phyloP scores from a whole-genome alignment of 1,139 yeast genomes.

The Saccharomyces hybrid region DNA sequence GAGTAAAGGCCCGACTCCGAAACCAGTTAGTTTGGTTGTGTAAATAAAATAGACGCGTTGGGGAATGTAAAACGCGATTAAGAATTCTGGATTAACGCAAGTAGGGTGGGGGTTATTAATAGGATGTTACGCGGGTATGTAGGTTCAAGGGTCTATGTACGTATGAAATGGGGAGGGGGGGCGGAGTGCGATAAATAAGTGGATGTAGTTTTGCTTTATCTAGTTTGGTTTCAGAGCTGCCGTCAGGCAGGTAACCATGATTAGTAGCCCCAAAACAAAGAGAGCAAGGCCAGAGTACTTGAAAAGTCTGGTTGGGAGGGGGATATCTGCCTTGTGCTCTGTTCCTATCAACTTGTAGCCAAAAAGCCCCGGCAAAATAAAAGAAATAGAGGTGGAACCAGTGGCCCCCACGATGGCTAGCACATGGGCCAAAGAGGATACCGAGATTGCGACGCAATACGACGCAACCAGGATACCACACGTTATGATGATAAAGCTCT shows the following conservation, averaged over 20 bases:
- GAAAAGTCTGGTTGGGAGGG: neutral
- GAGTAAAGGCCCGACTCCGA: neutral
- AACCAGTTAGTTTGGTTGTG: neutral
- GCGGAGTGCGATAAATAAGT: neutral
- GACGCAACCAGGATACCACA: slow-evolving; percentile 52
- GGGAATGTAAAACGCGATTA: neutral
- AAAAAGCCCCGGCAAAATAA: slow-evolving; percentile 84
- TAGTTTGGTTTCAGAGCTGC: slow-evolving; percentile 5
- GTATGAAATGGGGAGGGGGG: neutral
- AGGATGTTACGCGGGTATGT: neutral
- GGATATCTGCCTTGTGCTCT: neutral
- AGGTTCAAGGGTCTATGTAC: slow-evolving; percentile 1
- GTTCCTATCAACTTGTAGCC: slow-evolving; percentile 42
- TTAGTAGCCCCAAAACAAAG: slow-evolving; percentile 4
- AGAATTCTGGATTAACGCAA: neutral
- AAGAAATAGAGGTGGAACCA: slow-evolving; percentile 89
- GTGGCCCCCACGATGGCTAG: slow-evolving; percentile 92
- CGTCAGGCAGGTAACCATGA: slow-evolving; percentile 6
- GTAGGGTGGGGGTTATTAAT: neutral
- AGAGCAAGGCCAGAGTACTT: neutral
- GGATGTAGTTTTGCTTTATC: neutral
- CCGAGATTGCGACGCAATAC: slow-evolving; percentile 67
- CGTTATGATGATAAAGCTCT: slow-evolving; percentile 58
- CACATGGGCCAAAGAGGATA: slow-evolving; percentile 73
- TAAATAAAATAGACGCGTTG: neutral